Conservation (phyloP, 75 land plant genomes). For the Larix kaempferi region DNA sequence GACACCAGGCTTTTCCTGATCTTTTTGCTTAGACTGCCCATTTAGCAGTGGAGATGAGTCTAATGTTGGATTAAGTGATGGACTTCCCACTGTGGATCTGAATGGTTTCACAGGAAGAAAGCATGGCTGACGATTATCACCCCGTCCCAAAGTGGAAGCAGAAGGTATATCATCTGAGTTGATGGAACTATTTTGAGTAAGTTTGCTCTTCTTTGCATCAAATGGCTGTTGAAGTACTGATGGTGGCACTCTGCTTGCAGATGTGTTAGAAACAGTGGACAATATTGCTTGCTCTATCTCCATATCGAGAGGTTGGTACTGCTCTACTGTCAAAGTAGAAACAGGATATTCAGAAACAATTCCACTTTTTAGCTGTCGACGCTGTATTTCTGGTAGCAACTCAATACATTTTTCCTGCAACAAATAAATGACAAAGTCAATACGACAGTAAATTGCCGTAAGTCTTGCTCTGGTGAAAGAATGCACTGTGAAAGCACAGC, state of each 20-base stretch:
- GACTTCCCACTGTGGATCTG: background rate
- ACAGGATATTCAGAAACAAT: slow-evolving; percentile 5
- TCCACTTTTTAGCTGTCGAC: slow-evolving; percentile 39
- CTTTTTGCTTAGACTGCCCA: background rate
- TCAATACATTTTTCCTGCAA: slow-evolving; percentile 68
- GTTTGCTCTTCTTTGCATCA: background rate
- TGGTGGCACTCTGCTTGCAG: slow-evolving; percentile 6
- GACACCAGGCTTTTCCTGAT: slow-evolving; percentile 3
- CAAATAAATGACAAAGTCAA: slow-evolving; percentile 3
- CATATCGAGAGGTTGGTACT: slow-evolving; percentile 4
- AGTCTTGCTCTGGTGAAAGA: background rate
- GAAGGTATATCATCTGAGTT: slow-evolving; percentile 1
- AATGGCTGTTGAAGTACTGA: slow-evolving; percentile 11
- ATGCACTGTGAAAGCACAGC: background rate
- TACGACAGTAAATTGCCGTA: slow-evolving; percentile 3
- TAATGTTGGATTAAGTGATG: background rate
- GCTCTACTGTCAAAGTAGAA: slow-evolving; percentile 12
- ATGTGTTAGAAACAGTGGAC: background rate
- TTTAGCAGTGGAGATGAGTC: slow-evolving; percentile 14
- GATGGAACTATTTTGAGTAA: background rate
- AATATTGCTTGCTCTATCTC: background rate
- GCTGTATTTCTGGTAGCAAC: slow-evolving; percentile 76
- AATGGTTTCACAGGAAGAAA: slow-evolving; percentile 23
- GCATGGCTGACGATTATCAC: slow-evolving; percentile 10
- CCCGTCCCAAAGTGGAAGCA: slow-evolving; percentile 7